Evolutionary conservation across 164 flowering plant genomes (phyloP).

Genomic region (Euptelea pleiosperma): DNA sequence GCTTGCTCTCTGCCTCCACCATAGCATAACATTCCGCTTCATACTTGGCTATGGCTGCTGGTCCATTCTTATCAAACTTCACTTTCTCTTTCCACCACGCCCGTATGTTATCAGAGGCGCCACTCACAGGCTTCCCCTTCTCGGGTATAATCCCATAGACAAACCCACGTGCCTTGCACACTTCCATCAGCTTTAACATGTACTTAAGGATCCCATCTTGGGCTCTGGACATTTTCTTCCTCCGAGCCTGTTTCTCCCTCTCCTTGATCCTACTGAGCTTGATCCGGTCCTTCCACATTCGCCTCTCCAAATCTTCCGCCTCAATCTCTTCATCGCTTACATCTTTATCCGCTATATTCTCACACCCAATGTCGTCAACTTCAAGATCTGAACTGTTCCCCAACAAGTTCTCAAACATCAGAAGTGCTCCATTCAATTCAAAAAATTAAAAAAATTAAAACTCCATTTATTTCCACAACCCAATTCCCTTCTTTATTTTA

Average conservation of each 20-base stretch:
- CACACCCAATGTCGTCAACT: conserved; percentile 27
- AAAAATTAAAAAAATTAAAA: too few species aligned
- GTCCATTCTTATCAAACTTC: conserved; percentile 55
- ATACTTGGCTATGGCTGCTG: conserved; percentile 59
- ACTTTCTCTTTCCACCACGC: conserved; percentile 75
- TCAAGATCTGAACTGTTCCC: conserved; percentile 32
- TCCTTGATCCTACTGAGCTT: conserved; percentile 37
- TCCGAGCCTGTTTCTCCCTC: conserved; percentile 30
- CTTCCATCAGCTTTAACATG: conserved; percentile 69
- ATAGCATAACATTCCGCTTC: conserved; percentile 25
- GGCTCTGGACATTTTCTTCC: conserved; percentile 53
- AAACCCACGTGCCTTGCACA: conserved; percentile 61
- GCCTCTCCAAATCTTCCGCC: conserved; percentile 34
- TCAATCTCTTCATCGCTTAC: conserved; percentile 51
- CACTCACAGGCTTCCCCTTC: conserved; percentile 64
- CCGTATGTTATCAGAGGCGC: conserved; percentile 62
- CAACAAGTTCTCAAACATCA: conserved; percentile 14
- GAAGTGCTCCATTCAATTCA: conserved; percentile 18
- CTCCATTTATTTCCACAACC: too few species aligned
- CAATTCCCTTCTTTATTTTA: too few species aligned
- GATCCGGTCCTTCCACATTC: conserved; percentile 47
- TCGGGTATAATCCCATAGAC: conserved; percentile 68
- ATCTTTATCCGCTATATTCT: conserved; percentile 31
- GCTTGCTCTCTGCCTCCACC: conserved; percentile 17
- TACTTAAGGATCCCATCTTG: conserved; percentile 64